Evolutionary conservation across 163 green algal species (phyloP).

Genomic region (Scenedesmus sp.): DNA sequence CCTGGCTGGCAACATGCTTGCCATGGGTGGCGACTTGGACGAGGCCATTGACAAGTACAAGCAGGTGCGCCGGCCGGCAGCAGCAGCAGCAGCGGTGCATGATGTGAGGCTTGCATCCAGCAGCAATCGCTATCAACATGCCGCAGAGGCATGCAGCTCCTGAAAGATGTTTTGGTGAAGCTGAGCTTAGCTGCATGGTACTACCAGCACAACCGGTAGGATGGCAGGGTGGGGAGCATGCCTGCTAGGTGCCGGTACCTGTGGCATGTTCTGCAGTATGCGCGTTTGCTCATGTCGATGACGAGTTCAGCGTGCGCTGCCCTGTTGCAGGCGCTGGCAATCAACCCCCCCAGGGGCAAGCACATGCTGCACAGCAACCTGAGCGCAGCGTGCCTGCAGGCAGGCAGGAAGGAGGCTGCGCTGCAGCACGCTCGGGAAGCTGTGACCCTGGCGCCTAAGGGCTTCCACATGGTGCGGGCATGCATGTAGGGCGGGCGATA

Average conservation of each 20-base stretch:
- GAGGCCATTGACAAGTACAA: slow-evolving; percentile 47
- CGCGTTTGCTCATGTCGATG: neutral
- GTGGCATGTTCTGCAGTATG: neutral
- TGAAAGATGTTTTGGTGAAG: too few relatives aligned
- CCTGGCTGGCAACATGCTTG: slow-evolving; percentile 67
- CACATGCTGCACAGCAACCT: slow-evolving; percentile 76
- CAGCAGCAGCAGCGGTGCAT: neutral
- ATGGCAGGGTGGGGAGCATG: too few relatives aligned
- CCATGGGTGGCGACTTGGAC: slow-evolving; percentile 46
- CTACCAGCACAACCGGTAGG: too few relatives aligned
- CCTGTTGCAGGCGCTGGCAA: slow-evolving; percentile 16
- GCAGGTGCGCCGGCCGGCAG: neutral
- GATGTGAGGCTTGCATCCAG: neutral
- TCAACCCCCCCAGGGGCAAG: neutral
- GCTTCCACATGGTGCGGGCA: slow-evolving; percentile 64
- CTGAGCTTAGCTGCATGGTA: too few relatives aligned
- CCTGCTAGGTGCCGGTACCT: too few relatives aligned
- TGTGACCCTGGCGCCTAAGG: slow-evolving; percentile 38
- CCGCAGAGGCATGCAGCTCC: too few relatives aligned
- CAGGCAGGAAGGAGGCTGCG: slow-evolving; percentile 58
- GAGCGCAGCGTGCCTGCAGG: slow-evolving; percentile 58
- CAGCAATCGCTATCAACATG: neutral
- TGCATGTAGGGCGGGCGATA: neutral
- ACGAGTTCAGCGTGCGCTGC: neutral
- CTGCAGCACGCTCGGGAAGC: slow-evolving; percentile 60